Evolutionary conservation across 371 early-diverging fungal genomes (phyloP).

Genomic region (Cladochytrium tenue): DNA sequence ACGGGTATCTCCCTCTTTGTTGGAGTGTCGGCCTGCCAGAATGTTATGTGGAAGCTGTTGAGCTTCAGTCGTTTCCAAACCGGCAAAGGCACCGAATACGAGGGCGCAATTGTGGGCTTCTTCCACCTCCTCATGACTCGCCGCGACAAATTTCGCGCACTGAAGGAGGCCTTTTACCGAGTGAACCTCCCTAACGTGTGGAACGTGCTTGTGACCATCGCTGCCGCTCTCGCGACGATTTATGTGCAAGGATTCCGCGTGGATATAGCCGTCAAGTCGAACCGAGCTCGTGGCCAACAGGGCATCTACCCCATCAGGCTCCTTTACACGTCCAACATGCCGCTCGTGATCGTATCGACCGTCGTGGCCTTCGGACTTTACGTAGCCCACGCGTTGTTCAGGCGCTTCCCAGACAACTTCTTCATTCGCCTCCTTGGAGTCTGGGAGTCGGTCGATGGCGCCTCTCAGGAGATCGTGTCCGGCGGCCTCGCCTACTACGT

Average conservation of each 20-base stretch:
- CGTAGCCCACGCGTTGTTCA: slow-evolving; percentile 94
- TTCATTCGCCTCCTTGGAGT: slow-evolving; percentile 94
- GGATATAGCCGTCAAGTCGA: slow-evolving; percentile 97
- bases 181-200: slow-evolving; percentile 94
- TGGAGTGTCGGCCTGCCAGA: slow-evolving; percentile 98
- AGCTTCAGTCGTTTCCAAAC: slow-evolving; percentile 94
- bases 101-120: slow-evolving; percentile 96
- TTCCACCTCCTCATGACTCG: slow-evolving; percentile 95
- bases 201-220: slow-evolving; percentile 84
- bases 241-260: slow-evolving; percentile 98
- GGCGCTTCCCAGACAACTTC: slow-evolving; percentile 90
- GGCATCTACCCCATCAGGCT: slow-evolving; percentile 98
- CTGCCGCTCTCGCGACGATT: slow-evolving; percentile 93
- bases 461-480: slow-evolving; percentile 85
- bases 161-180: slow-evolving; percentile 98
- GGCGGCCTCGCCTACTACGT: slow-evolving; percentile 97
- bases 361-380: slow-evolving; percentile 92
- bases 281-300: slow-evolving; percentile 92
- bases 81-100: slow-evolving; percentile 97
- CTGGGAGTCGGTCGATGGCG: slow-evolving; percentile 83
- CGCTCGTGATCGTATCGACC: slow-evolving; percentile 98
- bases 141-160: slow-evolving; percentile 94
- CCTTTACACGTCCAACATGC: slow-evolving; percentile 99
- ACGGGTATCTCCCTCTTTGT: slow-evolving; percentile 99
- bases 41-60: slow-evolving; percentile 98